A percentile compares a stretch with the other conserved stretches of the same genome.
Conservation (phyloP, 2,329 filamentous ascomycete genomes). For the Alternaria postmessia region DNA sequence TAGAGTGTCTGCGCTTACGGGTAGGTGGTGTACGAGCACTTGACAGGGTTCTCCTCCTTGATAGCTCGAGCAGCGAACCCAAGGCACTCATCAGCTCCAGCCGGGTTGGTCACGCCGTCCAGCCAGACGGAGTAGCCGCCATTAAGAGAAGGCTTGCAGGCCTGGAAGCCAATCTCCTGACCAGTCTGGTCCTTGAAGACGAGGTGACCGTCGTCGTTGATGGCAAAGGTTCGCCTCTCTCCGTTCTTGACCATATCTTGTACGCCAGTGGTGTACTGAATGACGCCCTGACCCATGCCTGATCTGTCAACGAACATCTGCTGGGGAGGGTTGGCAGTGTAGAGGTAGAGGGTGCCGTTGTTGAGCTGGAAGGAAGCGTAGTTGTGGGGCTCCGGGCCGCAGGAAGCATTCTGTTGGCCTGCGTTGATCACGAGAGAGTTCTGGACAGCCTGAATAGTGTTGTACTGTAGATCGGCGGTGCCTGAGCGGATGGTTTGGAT, state of each 20-base stretch:
- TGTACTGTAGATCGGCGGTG: constrained; percentile 58
- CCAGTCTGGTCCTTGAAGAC: constrained; percentile 47
- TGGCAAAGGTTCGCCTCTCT: constrained; percentile 59
- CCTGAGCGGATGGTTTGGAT: constrained; percentile 61
- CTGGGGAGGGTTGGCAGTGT: constrained; percentile 57
- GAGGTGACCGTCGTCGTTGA: constrained; percentile 57
- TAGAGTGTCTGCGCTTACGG: neutral
- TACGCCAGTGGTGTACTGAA: constrained; percentile 62
- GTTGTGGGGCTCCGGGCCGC: constrained; percentile 47
- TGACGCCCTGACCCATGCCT: constrained; percentile 65
- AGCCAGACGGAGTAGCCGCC: constrained; percentile 49
- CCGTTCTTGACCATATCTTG: constrained; percentile 51
- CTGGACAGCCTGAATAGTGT: constrained; percentile 55
- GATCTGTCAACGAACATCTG: constrained; percentile 64
- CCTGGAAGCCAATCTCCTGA: constrained; percentile 56
- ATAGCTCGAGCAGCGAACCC: constrained; percentile 42
- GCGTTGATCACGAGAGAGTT: constrained; percentile 56
- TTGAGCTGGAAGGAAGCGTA: constrained; percentile 62
- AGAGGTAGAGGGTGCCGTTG: constrained; percentile 57
- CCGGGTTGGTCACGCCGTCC: constrained; percentile 24
- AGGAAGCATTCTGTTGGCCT: constrained; percentile 58
- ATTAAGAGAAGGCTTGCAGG: constrained; percentile 60
- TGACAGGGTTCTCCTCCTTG: constrained; percentile 20
- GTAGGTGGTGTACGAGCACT: constrained; percentile 32
- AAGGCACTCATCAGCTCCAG: constrained; percentile 46